Conservation (phyloP, 2,329 filamentous ascomycete species). For the Ophidiomyces ophidiicola region DNA sequence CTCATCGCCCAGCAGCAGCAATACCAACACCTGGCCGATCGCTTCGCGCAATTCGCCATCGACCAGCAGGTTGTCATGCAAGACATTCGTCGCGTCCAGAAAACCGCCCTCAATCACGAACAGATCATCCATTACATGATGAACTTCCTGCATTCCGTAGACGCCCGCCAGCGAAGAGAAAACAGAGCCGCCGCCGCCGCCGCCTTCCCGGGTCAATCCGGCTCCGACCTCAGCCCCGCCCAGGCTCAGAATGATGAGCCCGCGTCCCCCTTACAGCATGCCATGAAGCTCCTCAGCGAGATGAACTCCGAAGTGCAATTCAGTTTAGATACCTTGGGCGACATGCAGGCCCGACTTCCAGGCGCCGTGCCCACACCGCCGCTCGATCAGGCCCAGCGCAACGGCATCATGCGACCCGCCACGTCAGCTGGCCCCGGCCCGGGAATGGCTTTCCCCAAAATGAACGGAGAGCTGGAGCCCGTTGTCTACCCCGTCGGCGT, state of each 20-base stretch:
- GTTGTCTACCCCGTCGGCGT: conserved; percentile 86
- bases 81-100: conserved; percentile 52
- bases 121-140: conserved; percentile 60
- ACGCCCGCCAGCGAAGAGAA: conserved; percentile 52
- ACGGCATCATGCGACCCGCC: conserved; percentile 31
- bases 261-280: conserved; percentile 56
- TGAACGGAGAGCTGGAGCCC: conserved; percentile 49
- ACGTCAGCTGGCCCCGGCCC: conserved; percentile 38
- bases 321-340: conserved; percentile 52
- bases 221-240: conserved; percentile 34
- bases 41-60: conserved; percentile 64
- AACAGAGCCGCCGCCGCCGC: conserved; percentile 34
- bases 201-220: conserved; percentile 33
- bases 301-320: conserved; percentile 54
- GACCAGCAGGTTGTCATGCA: conserved; percentile 54
- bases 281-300: conserved; percentile 53
- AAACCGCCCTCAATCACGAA: conserved; percentile 60
- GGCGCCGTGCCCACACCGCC: conserved; percentile 46
- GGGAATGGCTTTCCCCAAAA: conserved; percentile 39
- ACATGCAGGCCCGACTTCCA: conserved; percentile 44
- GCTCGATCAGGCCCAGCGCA: conserved; percentile 36
- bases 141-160: conserved; percentile 53
- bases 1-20: conserved; percentile 85
- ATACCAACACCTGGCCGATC: conserved; percentile 72
- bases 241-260: conserved; percentile 48